Conservation (phyloP, 2,329 filamentous ascomycete species). For the Aspergillus sp. region DNA sequence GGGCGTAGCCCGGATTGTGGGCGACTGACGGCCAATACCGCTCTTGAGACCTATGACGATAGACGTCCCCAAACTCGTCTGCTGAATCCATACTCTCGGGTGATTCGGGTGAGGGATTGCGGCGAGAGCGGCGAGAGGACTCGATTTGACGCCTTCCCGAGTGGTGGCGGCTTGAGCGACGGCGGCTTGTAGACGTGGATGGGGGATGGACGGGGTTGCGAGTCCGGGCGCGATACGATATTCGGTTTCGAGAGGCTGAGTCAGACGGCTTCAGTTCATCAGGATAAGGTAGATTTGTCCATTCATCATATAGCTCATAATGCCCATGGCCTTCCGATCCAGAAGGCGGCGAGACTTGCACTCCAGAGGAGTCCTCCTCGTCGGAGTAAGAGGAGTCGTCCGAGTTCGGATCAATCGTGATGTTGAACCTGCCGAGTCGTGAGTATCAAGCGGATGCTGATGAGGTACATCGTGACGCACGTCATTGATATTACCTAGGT, state of each 20-base stretch:
- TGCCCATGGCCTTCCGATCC: constrained; percentile 47
- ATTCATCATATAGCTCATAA: constrained; percentile 43
- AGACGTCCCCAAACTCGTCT: constrained; percentile 63
- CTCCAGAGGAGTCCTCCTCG: constrained; percentile 52
- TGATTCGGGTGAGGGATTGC: constrained; percentile 55
- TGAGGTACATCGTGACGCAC: constrained; percentile 21
- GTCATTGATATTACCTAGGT: constrained; percentile 24
- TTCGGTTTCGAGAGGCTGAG: constrained; percentile 50
- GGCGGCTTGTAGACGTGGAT: constrained; percentile 44
- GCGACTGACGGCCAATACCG: constrained; percentile 39
- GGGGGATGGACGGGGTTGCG: constrained; percentile 44
- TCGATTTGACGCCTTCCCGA: constrained; percentile 43
- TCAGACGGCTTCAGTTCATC: constrained; percentile 54
- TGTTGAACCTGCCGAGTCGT: constrained; percentile 43
- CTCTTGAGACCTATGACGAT: constrained; percentile 45
- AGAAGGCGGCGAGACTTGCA: constrained; percentile 49
- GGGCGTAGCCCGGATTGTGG: constrained; percentile 42
- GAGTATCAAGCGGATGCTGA: constrained; percentile 12
- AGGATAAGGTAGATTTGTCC: constrained; percentile 47
- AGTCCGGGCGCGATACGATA: constrained; percentile 41
- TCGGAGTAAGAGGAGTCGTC: constrained; percentile 46
- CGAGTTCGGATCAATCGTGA: constrained; percentile 48
- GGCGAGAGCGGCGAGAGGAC: constrained; percentile 45
- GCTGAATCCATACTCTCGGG: constrained; percentile 67
- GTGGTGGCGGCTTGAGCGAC: constrained; percentile 44